Evolutionary conservation across 352 stramenopile species (phyloP).

Genomic region (Pythium periplocum): DNA sequence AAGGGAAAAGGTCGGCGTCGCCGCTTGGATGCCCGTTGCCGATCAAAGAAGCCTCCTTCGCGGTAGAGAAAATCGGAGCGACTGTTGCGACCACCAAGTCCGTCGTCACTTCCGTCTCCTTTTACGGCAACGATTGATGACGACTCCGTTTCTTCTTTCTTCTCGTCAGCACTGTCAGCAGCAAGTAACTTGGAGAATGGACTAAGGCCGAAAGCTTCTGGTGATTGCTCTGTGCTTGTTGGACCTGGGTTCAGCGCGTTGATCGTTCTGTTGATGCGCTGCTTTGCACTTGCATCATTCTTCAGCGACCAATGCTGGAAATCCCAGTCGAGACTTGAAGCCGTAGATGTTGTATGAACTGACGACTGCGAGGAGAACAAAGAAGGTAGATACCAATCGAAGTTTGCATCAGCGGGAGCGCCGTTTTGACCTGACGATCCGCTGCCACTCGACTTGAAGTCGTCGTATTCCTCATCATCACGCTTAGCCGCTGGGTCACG

Average conservation of each 20-base stretch:
- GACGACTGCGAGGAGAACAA: slow-evolving; percentile 71
- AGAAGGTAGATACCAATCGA: slow-evolving; percentile 72
- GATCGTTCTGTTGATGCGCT: too few species aligned
- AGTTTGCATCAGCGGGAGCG: slow-evolving; percentile 31
- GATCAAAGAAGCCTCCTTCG: slow-evolving; percentile 79
- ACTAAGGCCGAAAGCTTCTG: neutral
- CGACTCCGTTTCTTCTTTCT: neutral
- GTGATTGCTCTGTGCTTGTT: neutral
- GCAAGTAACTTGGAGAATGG: neutral
- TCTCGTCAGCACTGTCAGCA: neutral
- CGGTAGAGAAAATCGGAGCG: slow-evolving; percentile 73
- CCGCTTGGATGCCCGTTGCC: slow-evolving; percentile 56
- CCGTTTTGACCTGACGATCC: slow-evolving; percentile 11
- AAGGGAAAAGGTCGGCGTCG: slow-evolving; percentile 51
- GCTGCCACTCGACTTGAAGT: slow-evolving; percentile 12
- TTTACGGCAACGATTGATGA: slow-evolving; percentile 5
- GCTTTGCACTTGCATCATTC: slow-evolving; percentile 14
- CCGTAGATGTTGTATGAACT: slow-evolving; percentile 36
- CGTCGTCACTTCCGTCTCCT: slow-evolving; percentile 18
- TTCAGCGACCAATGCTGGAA: slow-evolving; percentile 48
- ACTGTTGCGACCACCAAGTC: slow-evolving; percentile 7
- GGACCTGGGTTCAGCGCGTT: too few species aligned
- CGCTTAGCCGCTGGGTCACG: slow-evolving; percentile 8
- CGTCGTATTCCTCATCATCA: slow-evolving; percentile 9
- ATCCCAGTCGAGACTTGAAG: slow-evolving; percentile 72